Conservation (phyloP, 2,329 filamentous ascomycete species). For the Phyllosticta ampelicida region DNA sequence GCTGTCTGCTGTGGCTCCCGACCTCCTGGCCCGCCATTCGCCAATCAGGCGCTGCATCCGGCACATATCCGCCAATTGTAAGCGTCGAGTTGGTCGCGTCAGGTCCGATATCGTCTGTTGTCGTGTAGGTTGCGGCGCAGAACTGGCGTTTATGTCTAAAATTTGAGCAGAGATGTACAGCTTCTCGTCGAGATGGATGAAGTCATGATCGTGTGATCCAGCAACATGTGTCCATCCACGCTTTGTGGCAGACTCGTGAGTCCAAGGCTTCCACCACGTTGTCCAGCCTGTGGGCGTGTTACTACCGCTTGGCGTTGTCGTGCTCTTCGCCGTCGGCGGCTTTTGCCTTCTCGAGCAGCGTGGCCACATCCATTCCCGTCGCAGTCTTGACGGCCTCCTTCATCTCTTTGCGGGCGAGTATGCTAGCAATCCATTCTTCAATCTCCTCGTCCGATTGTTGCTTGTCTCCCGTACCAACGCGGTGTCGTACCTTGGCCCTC, state of each 20-base stretch:
- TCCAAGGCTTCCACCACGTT: background rate
- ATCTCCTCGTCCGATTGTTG: constrained; percentile 43
- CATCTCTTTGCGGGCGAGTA: constrained; percentile 39
- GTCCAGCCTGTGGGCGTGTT: background rate
- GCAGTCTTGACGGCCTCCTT: constrained; percentile 19
- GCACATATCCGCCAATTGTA: background rate
- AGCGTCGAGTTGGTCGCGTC: background rate
- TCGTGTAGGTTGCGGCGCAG: background rate
- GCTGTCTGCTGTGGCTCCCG: constrained; percentile 5
- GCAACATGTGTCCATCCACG: background rate
- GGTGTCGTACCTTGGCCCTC: constrained; percentile 47
- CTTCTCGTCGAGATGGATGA: background rate
- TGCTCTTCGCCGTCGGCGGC: constrained; percentile 3
- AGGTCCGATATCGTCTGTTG: background rate
- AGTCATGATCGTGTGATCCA: constrained; percentile 1
- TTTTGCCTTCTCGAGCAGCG: constrained; percentile 6
- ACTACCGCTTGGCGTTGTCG: background rate
- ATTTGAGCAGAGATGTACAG: background rate
- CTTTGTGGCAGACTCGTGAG: background rate
- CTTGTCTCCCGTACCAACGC: constrained; percentile 31
- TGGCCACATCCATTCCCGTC: constrained; percentile 18
- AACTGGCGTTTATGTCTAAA: background rate
- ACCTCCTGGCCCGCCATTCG: constrained; percentile 3
- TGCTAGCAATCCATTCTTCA: constrained; percentile 41
- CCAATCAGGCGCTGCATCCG: background rate